Evolutionary conservation across 106 monocot genomes (phyloP), one percentile per base, ranked within the genome.

Genomic region (Dendrobium nobile): DNA sequence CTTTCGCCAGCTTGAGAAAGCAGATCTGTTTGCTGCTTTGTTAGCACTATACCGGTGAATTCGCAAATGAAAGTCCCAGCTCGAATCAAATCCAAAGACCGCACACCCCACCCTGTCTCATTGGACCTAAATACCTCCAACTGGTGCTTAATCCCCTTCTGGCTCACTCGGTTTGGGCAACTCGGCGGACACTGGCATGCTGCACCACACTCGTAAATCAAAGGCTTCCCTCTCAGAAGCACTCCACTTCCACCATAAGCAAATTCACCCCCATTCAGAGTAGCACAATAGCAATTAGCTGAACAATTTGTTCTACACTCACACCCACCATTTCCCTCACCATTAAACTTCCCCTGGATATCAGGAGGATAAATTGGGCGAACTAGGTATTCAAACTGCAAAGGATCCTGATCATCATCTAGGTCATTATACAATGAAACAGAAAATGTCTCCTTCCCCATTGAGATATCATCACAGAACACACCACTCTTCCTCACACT

Each of bases 71-170:
- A 99, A 20, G 87, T 68, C 28, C 99, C 99, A 2, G 99, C 99
- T 51, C 88, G 85, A 75, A 99, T 99, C 82, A 99, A 76, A 90
- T 99, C 99, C 77, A 99, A 68, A 8, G 99, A 91, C 48, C 99
- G 79, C 19, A 99, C 91, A 17, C 95, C 99, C 99, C 99, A 99
- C 7, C 93, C 95, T 0, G 91, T 99, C 80, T 95, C 99, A 59
- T 68, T 79, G 10, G 99, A 95, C 72, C 95, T 77, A 58, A 95
- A 99, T 31, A 99, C 89, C 88, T 99, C 95, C 77, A 99, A 80
- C 37, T 82, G 78, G 43, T 83, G 74, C 47, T 47, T 88, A 67
- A 93, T 7, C 43, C 95, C 95, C 72, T 88, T 90, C 86, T 99
- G 99, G 55, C 84, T 93, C 81, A 99, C 93, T 47, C 99, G 85